phyloP scores from a whole-genome alignment of 169 alveolate species.

The Perkinsus chesapeaki region DNA sequence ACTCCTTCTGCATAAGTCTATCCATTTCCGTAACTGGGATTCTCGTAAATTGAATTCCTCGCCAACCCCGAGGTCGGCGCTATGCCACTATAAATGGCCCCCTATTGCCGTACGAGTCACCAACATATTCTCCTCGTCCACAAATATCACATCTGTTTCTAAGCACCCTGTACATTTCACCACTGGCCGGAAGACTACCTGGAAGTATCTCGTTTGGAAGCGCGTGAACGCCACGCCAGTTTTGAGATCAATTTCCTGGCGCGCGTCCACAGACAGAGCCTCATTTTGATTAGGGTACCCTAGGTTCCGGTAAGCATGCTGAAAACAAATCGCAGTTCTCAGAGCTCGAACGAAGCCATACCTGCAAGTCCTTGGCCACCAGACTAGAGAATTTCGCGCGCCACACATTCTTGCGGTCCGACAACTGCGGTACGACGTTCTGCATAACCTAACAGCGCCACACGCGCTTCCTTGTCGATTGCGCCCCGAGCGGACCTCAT shows the following conservation, averaged over 20 bases:
- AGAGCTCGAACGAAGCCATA: not conserved
- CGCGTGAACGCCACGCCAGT: slow-evolving; percentile 64
- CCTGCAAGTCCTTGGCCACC: slow-evolving; percentile 74
- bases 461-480: slow-evolving; percentile 41
- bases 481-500: slow-evolving; percentile 75
- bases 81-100: no score
- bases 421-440: not conserved
- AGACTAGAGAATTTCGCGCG: slow-evolving; percentile 98
- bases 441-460: slow-evolving; percentile 6
- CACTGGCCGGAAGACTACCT: not conserved
- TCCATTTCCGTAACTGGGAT: no score
- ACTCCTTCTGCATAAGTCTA: no score
- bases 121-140: no score
- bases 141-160: no score
- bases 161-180: no score
- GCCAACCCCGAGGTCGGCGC: no score
- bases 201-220: slow-evolving; percentile 57
- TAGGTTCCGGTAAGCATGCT: slow-evolving; percentile 71
- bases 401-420: slow-evolving; percentile 27
- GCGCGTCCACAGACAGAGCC: slow-evolving; percentile 90
- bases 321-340: slow-evolving; percentile 11
- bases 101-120: no score
- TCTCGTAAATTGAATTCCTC: no score
- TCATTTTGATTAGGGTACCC: slow-evolving; percentile 87
- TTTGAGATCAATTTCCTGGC: slow-evolving; percentile 94